Evolutionary conservation across 2,329 filamentous ascomycete genomes (phyloP).

Genomic region (Hypoxylon rubiginosum): DNA sequence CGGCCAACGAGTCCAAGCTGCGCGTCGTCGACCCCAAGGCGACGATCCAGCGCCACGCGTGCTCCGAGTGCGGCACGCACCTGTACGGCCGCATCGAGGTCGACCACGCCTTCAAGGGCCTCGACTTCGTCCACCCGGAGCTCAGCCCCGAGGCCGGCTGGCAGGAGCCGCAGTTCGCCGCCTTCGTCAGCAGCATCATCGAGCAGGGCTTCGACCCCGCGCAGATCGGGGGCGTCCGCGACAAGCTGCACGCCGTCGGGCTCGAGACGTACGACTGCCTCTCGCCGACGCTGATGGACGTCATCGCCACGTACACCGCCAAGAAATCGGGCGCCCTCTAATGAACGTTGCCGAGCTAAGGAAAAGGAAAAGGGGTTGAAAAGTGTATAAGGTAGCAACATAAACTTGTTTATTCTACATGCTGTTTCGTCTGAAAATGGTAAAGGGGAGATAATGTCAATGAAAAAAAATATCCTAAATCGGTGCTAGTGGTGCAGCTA

Average conservation of each 20-base stretch:
- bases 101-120: conserved; percentile 75
- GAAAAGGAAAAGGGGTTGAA: conserved; percentile 4
- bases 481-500: conserved; percentile 13
- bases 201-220: conserved; percentile 74
- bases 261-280: conserved; percentile 74
- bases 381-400: neutral
- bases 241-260: conserved; percentile 65
- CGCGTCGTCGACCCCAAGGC: conserved; percentile 67
- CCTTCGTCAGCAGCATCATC: conserved; percentile 76
- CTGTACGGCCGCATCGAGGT: conserved; percentile 74
- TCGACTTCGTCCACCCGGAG: conserved; percentile 78
- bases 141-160: conserved; percentile 66
- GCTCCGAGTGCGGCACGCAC: conserved; percentile 71
- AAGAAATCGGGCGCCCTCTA: conserved; percentile 57
- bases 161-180: conserved; percentile 79
- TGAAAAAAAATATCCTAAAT: neutral
- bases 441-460: neutral
- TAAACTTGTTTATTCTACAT: neutral
- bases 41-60: conserved; percentile 72
- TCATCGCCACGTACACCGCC: conserved; percentile 67
- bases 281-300: conserved; percentile 73
- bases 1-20: conserved; percentile 71
- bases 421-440: neutral
- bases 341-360: neutral
- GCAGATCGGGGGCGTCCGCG: conserved; percentile 67